Base-by-base conservation (phyloP, 2,329 filamentous ascomycete genomes). In the Penicillium fuscoglaucum region DNA sequence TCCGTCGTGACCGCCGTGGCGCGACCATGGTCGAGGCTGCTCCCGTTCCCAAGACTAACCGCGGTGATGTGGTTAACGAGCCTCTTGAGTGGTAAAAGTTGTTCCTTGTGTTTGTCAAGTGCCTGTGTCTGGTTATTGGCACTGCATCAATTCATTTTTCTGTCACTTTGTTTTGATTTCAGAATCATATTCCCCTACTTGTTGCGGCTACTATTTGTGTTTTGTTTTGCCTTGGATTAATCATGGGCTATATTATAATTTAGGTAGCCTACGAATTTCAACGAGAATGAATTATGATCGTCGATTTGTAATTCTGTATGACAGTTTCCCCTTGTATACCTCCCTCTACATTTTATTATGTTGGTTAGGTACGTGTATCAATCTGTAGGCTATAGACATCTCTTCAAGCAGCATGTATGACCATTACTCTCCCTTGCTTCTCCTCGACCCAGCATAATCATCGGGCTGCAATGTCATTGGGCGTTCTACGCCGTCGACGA, bases 11-110 rank as follows among this genome's bases (percentile, higher is more conserved):
- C 41, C 80, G 82, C 63, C 83, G 84, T 4, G 82, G 70, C 26
- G 62, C 86, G 2, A 84, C 86, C 10, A 87, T 84, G 80, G 79
- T 89, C 21, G 80, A 85, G 68, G 86, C 87, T 12, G 83, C 79
- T 12, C 86, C 90, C 6, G 87, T 96, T 41, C 91, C 93, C 40
- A 93, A 87, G 80, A 96, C 93, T 61, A 97, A 96, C 78, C 82
- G 91, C 17, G 93, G 93, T 1, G 89, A 96, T 76, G 86, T 87
- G 69, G 87, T 92, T 74, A 88, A 83, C 65, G 92, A 96, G 78
- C 93, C 93, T 47, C 80, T 96, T 66, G 92, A 96, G 72, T 97
- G 93, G 92, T 96, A 83, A 78, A 54, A 65, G 54, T 61, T 57
- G 33, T 54, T 21, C n/a, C 29, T 52, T 49, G 39, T 58, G 49